Conservation (phyloP, 768 basidiomycete genomes). For the Gloeopeniophorella convolvens region DNA sequence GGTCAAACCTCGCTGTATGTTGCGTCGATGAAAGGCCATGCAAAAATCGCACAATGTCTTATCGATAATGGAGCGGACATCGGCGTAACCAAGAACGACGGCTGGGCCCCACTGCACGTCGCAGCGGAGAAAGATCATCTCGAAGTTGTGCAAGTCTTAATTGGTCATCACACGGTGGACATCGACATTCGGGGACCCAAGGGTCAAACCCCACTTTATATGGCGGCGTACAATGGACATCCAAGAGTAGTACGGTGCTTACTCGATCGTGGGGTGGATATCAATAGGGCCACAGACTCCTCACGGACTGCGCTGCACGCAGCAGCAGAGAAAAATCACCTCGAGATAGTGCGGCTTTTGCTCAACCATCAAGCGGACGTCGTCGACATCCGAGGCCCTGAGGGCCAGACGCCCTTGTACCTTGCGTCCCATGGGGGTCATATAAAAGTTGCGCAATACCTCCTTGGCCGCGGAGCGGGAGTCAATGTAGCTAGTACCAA, state of each 20-base stretch:
- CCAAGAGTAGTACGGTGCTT: not conserved
- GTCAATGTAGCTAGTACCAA: not conserved
- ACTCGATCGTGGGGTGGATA: not conserved
- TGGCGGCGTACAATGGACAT: not conserved
- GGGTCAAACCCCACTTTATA: not conserved
- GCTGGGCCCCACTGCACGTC: not conserved
- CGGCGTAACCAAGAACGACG: not conserved
- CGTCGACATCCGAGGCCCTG: not conserved
- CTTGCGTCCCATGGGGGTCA: not conserved
- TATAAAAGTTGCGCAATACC: not conserved
- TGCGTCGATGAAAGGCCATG: not conserved
- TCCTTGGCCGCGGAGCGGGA: not conserved
- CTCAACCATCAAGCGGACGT: not conserved
- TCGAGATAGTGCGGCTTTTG: not conserved
- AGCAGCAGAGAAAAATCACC: not conserved
- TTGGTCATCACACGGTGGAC: not conserved
- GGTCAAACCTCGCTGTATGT: not conserved
- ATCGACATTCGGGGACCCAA: not conserved
- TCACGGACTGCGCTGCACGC: constrained; percentile 8
- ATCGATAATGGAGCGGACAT: not conserved
- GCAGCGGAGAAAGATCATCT: not conserved
- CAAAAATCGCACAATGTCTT: not conserved
- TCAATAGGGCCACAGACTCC: not conserved
- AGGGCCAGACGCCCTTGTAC: not conserved
- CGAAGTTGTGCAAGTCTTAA: not conserved